Evolutionary conservation across 78 protist genomes (phyloP).

Genomic region (Chrysochromulina parva): DNA sequence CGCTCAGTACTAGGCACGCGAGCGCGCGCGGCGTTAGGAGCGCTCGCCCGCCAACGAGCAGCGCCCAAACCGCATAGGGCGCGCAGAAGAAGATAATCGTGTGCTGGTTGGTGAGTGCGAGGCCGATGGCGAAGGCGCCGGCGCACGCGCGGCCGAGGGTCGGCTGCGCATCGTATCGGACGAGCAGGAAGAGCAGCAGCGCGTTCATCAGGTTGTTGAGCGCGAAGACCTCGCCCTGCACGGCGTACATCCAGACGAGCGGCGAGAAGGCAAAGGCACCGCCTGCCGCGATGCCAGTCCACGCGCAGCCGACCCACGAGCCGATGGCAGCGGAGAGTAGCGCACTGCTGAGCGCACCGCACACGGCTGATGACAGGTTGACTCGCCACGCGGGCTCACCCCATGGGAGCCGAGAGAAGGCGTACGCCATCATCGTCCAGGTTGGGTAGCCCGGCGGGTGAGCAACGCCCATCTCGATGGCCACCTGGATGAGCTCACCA

Average conservation of each 20-base stretch:
- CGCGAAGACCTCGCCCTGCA: constrained; percentile 77
- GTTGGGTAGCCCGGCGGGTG: constrained; percentile 86
- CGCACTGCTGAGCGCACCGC: constrained; percentile 15
- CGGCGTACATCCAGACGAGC: constrained; percentile 56
- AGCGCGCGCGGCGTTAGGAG: background rate
- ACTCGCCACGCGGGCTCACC: constrained; percentile 50
- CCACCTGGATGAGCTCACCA: constrained; percentile 69
- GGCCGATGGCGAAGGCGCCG: constrained; percentile 63
- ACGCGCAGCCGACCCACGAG: background rate
- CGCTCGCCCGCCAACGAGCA: background rate
- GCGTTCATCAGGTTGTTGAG: constrained; percentile 68
- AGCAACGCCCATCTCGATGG: constrained; percentile 63
- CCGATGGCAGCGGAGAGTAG: background rate
- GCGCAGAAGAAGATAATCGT: constrained; percentile 59
- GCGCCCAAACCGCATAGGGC: constrained; percentile 61
- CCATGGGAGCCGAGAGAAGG: constrained; percentile 43
- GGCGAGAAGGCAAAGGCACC: constrained; percentile 40
- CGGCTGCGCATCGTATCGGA: background rate
- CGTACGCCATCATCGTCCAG: constrained; percentile 59
- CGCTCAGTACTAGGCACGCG: background rate
- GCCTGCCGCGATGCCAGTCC: constrained; percentile 12
- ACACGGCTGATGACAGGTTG: constrained; percentile 36
- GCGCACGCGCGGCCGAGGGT: constrained; percentile 30
- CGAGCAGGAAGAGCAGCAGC: constrained; percentile 7
- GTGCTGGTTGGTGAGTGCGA: constrained; percentile 79